Percentiles rank a stretch among this genome's conserved stretches.
phyloP scores from a whole-genome alignment of 805 yeast species.

The Ogataea zsoltii region DNA sequence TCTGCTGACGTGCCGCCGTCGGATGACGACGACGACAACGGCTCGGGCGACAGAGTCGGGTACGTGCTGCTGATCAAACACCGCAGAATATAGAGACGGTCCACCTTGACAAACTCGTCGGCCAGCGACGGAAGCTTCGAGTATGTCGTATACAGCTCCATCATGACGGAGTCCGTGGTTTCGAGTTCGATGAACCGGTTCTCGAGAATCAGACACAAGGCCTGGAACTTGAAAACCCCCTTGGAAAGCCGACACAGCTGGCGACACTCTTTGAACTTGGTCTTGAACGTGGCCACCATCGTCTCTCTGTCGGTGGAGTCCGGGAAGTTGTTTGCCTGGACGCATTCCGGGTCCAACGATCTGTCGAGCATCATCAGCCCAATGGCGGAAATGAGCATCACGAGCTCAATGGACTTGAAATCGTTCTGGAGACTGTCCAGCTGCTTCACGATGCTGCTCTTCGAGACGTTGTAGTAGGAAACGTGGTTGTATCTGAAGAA shows the following conservation, averaged over 20 bases:
- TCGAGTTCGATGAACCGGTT: constrained; percentile 10
- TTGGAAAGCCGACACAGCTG: constrained; percentile 9
- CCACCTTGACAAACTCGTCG: constrained; percentile 9
- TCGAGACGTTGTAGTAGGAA: constrained; percentile 9
- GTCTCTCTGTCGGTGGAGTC: background rate
- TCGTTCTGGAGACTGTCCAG: constrained; percentile 7
- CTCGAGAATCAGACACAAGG: constrained; percentile 16
- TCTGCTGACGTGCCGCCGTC: background rate
- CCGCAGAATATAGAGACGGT: constrained; percentile 15
- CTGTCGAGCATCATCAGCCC: constrained; percentile 11
- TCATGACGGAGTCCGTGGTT: constrained; percentile 1
- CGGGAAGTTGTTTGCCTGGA: background rate
- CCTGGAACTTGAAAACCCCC: constrained; percentile 20
- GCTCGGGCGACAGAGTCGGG: constrained; percentile 13
- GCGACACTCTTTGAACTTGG: constrained; percentile 12
- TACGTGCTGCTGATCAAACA: constrained; percentile 16
- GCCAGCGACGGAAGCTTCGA: constrained; percentile 2
- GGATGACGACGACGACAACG: too few relatives aligned
- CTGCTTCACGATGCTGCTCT: constrained; percentile 2
- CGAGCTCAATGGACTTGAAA: constrained; percentile 17
- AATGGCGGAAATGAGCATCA: constrained; percentile 18
- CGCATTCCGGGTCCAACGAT: constrained; percentile 2
- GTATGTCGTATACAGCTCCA: constrained; percentile 16
- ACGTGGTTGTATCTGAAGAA: constrained; percentile 6
- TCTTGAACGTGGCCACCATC: constrained; percentile 3